Evolutionary conservation across 2,329 filamentous ascomycete species (phyloP), one percentile per base, ranked within the genome.

Genomic region (Cercospora sojina): DNA sequence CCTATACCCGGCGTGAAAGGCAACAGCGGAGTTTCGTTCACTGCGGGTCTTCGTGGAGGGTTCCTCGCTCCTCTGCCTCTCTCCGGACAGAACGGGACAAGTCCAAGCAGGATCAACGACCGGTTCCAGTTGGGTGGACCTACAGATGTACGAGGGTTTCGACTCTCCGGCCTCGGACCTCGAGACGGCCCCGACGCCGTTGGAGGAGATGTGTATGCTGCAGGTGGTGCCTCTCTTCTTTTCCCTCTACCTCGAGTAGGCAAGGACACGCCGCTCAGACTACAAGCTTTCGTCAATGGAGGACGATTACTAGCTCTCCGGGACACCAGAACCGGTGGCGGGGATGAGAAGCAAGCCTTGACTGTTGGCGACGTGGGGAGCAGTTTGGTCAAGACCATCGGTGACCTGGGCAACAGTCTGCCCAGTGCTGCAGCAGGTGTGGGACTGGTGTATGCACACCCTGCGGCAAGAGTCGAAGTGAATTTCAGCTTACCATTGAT

Each of bases 91-190:
- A 81, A 82, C 58, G 81, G 82, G 20, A 85, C 89, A 0, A 83
- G 85, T 25, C 87, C 90, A 4, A 96, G 91, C 71, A 88, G 92
- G 31, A 86, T 98, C 74, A 97, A 96, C 77, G 95, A 99, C 78
- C 92, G 95, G 53, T 99, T 99, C 82, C 88, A 93, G 75, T 90
- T 99, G 32, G 95, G 95, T 51, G 95, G 95, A 0, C 94, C 95
- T 3, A 97, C 93, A 3, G 94, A 97, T 76, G 91, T 99, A 13
- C 91, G 95, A 64, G 95, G 95, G 1, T 99, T 99, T 84, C 89
- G 92, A 66, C 86, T 96, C 23, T 91, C 90, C 20, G 95, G 95
- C 1, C 85, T 99, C 5, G 95, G 95, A 8, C 93, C 95, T 3
- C 90, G 91, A 69, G 94, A 98, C 74, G 91, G 93, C 1, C 79